Base-by-base conservation (phyloP, 2,329 filamentous ascomycete genomes). In the Taxawa tesnikishii region DNA sequence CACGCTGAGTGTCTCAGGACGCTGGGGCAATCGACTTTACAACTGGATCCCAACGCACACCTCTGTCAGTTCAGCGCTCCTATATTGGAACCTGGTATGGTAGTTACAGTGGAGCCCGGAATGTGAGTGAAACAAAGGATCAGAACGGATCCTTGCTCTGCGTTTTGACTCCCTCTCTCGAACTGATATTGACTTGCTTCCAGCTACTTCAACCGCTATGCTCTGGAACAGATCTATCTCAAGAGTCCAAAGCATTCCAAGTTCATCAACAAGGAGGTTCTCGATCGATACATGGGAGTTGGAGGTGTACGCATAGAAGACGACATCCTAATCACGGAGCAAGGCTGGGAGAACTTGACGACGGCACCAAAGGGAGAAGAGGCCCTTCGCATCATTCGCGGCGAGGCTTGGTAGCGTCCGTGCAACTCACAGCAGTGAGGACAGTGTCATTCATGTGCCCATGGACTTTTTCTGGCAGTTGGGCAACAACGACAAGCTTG, bases 161-260 rank as follows among this genome's bases (percentile, higher is more conserved):
- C n/a, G 2, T 11, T 15, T 13, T 15, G 28, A 15, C 28, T 21
- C 9, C 23, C n/a, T 6, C 4, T 4, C 10, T 26, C 15, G 26
- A 7, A 21, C 27, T 34, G 23, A 40, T 16, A 5, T 15, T 31
- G 38, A 76, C 73, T n/a, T n/a, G n/a, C n/a, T n/a, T n/a, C n/a
- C n/a, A 76, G 88, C 40, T 94, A 94, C 60, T 94, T 94, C 56
- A 93, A 83, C 58, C 71, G 74, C 13, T 94, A 87, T 51, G 92
- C 92, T 42, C 82, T 94, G 39, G 72, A 79, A 7, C 48, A 46
- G 27, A 82, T 84, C 0, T 90, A 80, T 50, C 63, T 93, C 9
- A 66, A 75, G 29, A 75, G 85, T 42, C 73, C 79, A 0, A 69
- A 73, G 29, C 75, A 87, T 48, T 68, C 71, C 33, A 75, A 79